Evolutionary conservation across 78 protist genomes (phyloP), one percentile per base, ranked within the genome.

Genomic region (Dictyostelium firmibasis): DNA sequence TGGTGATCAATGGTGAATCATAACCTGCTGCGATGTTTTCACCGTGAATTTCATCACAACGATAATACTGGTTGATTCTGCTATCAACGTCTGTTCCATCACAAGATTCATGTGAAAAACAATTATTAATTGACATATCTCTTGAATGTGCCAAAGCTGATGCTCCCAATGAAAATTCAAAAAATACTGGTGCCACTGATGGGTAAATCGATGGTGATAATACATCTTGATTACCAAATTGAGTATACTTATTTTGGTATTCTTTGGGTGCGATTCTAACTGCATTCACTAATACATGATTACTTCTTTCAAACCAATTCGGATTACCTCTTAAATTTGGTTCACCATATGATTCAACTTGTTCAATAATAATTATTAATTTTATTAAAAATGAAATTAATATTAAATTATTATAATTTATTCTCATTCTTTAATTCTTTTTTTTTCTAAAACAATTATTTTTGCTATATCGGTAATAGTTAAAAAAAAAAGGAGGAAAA

Each of bases 1-100:
- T 86, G 18, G 85, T 77, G 25, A 36, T 74, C 14, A 86, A 18
- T 16, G 92, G 92, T 6, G 81, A 60, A 11, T 53, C 43, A 18
- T 76, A 57, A 76, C 92, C 92, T 7, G 92, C 78, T 5, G 92
- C 92, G 77, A 86, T 86, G 44, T 86, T 86, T 27, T 86, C 92
- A 36, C 53, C 50, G 1, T 83, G 84, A 14, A 86, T 23, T n/a
- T 25, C 38, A n/a, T 84, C 79, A 62, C 92, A 86, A 60, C 77
- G 74, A 43, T 86, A 86, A 16, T 60, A 86, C 18, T 27, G 18
- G 8, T 33, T 20, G 20, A 86, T 86, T 86, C 92, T 86, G 11
- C 43, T 29, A 60, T 76, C 81, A 47, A 53, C 35, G 29, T 86
- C 85, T 25, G 84, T 77, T 41, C 92, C 92, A 60, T 86, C 85